Percentiles rank a stretch among this genome's conserved stretches.
These are phyloP conservation scores for Mycena haematopus DNA, from an alignment of 768 basidiomycete genomes.

Conservation along the genomic window DNA sequence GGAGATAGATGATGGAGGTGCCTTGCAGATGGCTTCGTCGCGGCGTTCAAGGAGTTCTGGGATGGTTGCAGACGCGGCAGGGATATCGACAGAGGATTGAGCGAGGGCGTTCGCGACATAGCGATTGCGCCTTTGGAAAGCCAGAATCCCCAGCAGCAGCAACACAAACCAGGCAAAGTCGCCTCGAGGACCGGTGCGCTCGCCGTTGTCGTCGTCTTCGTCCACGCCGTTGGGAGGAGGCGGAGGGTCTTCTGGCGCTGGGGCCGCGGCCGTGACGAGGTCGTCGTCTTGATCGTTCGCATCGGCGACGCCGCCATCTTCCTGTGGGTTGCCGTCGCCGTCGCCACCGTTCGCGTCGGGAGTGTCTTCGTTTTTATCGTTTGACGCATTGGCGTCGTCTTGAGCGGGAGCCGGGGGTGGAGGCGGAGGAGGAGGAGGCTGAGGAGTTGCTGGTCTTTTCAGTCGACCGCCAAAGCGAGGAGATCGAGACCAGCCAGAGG, in stretches of 20 bases:
- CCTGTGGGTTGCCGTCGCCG: constrained; percentile 1
- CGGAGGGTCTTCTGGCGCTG: constrained; percentile 10
- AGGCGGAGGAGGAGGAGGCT: not conserved
- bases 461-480: not conserved
- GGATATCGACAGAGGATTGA: no score
- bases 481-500: not conserved
- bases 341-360: not conserved
- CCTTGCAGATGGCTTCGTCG: not conserved
- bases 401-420: not conserved
- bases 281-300: not conserved
- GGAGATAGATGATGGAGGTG: not conserved
- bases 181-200: not conserved
- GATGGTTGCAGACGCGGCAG: not conserved
- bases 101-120: no score
- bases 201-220: not conserved
- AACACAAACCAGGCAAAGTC: not conserved
- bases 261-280: not conserved
- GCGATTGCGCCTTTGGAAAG: no score
- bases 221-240: constrained; percentile 6
- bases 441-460: not conserved
- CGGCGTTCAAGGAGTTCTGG: not conserved
- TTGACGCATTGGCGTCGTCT: not conserved
- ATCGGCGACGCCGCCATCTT: not conserved
- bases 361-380: not conserved
- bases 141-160: no score